phyloP scores from a whole-genome alignment of 192 early-diverging fungal genomes.

The Polychytrium aggregatum region DNA sequence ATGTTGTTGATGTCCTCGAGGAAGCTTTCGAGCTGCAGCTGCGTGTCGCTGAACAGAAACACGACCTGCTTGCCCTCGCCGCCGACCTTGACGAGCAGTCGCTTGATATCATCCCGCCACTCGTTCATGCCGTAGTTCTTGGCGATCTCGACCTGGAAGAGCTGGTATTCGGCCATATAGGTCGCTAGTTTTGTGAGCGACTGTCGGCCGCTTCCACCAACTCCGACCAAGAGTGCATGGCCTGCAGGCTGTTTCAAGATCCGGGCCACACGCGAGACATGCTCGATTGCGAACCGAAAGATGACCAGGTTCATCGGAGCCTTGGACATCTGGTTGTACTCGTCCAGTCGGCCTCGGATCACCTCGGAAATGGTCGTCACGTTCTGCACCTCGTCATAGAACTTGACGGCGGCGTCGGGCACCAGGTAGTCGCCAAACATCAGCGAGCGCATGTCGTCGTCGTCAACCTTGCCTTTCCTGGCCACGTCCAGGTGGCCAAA shows the following conservation, averaged over 20 bases:
- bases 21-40: conserved; percentile 43
- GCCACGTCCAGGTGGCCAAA: conserved; percentile 37
- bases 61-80: conserved; percentile 39
- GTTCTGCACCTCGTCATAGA: conserved; percentile 39
- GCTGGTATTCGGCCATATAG: conserved; percentile 43
- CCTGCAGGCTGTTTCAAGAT: conserved; percentile 48
- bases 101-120: conserved; percentile 48
- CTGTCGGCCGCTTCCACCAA: conserved; percentile 44
- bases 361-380: conserved; percentile 34
- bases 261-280: conserved; percentile 43
- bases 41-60: conserved; percentile 48
- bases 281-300: conserved; percentile 49
- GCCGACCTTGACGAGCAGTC: conserved; percentile 39
- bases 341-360: conserved; percentile 38
- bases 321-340: conserved; percentile 45
- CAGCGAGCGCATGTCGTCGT: conserved; percentile 45
- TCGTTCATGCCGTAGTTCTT: conserved; percentile 46
- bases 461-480: conserved; percentile 41
- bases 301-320: conserved; percentile 50
- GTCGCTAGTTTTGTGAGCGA: conserved; percentile 41
- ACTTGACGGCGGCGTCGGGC: conserved; percentile 32
- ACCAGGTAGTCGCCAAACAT: conserved; percentile 50
- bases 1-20: conserved; percentile 55
- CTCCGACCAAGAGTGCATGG: conserved; percentile 44
- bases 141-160: conserved; percentile 49